These are phyloP conservation scores for Amphirosellinia nigrospora DNA, from an alignment of 495 filamentous ascomycete species.

Conservation along the genomic window DNA sequence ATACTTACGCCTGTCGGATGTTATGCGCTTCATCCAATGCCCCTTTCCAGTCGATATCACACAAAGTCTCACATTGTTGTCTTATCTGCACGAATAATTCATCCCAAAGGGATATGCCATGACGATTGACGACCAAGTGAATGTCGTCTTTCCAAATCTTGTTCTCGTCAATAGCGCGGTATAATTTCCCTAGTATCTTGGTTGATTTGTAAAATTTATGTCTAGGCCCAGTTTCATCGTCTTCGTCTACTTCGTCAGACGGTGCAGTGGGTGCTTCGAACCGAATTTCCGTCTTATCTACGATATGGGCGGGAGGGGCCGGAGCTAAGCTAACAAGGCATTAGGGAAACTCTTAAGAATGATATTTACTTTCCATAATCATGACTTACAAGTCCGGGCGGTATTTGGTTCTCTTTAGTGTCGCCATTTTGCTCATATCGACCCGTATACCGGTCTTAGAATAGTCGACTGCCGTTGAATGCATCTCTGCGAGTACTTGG, in stretches of 20 bases:
- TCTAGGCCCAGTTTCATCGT: slow-evolving; percentile 58
- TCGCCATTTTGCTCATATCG: slow-evolving; percentile 38
- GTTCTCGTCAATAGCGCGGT: slow-evolving; percentile 74
- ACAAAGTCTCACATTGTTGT: slow-evolving; percentile 30
- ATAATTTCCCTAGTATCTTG: slow-evolving; percentile 75
- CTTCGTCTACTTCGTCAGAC: slow-evolving; percentile 54
- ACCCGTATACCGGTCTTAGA: slow-evolving; percentile 80
- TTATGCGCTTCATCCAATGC: slow-evolving; percentile 52
- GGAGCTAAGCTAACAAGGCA: slow-evolving; percentile 56
- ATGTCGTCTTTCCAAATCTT: slow-evolving; percentile 67
- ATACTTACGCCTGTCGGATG: slow-evolving; percentile 61
- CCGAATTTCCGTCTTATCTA: slow-evolving; percentile 50
- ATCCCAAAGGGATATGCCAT: slow-evolving; percentile 47
- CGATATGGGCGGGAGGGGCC: slow-evolving; percentile 63
- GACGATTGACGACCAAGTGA: slow-evolving; percentile 31
- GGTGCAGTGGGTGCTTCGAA: slow-evolving; percentile 44
- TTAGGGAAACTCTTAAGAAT: slow-evolving; percentile 15
- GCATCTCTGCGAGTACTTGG: slow-evolving; percentile 67
- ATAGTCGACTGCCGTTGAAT: slow-evolving; percentile 82
- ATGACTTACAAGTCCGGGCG: slow-evolving; percentile 53
- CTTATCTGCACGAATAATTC: slow-evolving; percentile 54
- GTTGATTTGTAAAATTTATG: slow-evolving; percentile 68
- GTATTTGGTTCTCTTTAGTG: slow-evolving; percentile 27
- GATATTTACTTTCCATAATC: neutral
- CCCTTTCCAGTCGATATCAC: slow-evolving; percentile 40